Percentiles rank a stretch among this genome's conserved stretches.
These are phyloP conservation scores for Lipomyces chichibuensis DNA, from an alignment of 805 yeast species.

Conservation along the genomic window DNA sequence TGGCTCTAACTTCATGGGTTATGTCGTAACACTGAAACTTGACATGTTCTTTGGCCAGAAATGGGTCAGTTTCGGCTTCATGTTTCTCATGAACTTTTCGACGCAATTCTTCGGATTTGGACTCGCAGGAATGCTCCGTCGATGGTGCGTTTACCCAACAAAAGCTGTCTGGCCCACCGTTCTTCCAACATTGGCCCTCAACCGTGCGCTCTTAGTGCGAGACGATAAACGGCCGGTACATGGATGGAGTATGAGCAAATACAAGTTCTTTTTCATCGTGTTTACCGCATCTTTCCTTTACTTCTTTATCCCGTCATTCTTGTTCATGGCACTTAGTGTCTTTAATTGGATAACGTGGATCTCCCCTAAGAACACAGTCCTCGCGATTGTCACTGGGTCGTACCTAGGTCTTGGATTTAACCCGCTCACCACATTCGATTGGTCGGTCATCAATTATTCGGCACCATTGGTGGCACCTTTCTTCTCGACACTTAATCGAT, in stretches of 20 bases:
- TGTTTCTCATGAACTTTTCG: constrained; percentile 55
- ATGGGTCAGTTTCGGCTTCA: constrained; percentile 54
- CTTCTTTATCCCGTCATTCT: constrained; percentile 64
- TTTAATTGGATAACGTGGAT: constrained; percentile 67
- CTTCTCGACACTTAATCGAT: constrained; percentile 50
- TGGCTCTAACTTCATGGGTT: constrained; percentile 49
- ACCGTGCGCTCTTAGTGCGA: constrained; percentile 51
- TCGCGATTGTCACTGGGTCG: constrained; percentile 57
- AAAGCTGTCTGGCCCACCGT: constrained; percentile 60
- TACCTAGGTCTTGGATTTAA: constrained; percentile 49
- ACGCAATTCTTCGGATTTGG: constrained; percentile 70
- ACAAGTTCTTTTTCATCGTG: constrained; percentile 53
- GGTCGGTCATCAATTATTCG: constrained; percentile 45
- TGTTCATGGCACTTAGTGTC: constrained; percentile 60
- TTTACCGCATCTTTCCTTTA: constrained; percentile 50
- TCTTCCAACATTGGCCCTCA: constrained; percentile 54
- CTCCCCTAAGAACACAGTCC: constrained; percentile 52
- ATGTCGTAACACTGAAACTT: constrained; percentile 42
- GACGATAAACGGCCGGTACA: constrained; percentile 52
- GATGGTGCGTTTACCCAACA: constrained; percentile 52
- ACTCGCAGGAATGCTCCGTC: constrained; percentile 65
- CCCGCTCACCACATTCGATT: constrained; percentile 53
- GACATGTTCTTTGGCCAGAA: constrained; percentile 28
- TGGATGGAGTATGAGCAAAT: constrained; percentile 64
- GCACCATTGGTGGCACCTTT: constrained; percentile 47